phyloP scores from a whole-genome alignment of 2,329 filamentous ascomycete genomes.

The Zasmidium citrigriseum region DNA sequence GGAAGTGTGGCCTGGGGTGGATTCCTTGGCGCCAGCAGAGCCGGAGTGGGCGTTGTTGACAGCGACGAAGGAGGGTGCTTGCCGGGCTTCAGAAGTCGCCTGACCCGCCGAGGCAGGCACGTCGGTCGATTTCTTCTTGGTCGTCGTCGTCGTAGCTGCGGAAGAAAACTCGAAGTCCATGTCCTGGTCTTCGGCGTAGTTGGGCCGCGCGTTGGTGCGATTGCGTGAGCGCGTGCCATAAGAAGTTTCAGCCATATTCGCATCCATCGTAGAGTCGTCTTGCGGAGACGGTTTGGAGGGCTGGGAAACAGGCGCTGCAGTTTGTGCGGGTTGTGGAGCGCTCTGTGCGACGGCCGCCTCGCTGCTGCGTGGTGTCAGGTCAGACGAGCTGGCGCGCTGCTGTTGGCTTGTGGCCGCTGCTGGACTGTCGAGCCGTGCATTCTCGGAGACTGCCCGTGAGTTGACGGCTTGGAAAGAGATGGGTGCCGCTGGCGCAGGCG shows the following conservation, averaged over 20 bases:
- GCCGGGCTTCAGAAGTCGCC: conserved; percentile 15
- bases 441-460: conserved; percentile 18
- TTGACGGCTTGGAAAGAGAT: conserved; percentile 31
- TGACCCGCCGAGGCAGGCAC: conserved; percentile 15
- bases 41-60: conserved; percentile 12
- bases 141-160: conserved; percentile 37
- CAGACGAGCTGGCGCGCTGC: conserved; percentile 18
- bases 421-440: conserved; percentile 20
- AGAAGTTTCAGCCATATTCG: conserved; percentile 50
- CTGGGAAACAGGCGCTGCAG: conserved; percentile 21
- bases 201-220: conserved; percentile 76
- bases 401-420: conserved; percentile 13
- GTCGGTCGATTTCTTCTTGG: conserved; percentile 40
- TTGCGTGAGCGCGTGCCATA: conserved; percentile 93
- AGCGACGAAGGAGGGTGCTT: conserved; percentile 13
- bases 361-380: conserved; percentile 24
- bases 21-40: conserved; percentile 16
- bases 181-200: conserved; percentile 95
- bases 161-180: conserved; percentile 74
- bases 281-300: conserved; percentile 20
- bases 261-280: conserved; percentile 25
- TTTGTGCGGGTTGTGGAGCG: conserved; percentile 29
- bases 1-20: conserved; percentile 11
- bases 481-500: conserved; percentile 9
- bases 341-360: conserved; percentile 23